Evolutionary conservation across 139 green algal species (phyloP), one percentile per base, ranked within the genome.

Genomic region (Chlorella sp.): DNA sequence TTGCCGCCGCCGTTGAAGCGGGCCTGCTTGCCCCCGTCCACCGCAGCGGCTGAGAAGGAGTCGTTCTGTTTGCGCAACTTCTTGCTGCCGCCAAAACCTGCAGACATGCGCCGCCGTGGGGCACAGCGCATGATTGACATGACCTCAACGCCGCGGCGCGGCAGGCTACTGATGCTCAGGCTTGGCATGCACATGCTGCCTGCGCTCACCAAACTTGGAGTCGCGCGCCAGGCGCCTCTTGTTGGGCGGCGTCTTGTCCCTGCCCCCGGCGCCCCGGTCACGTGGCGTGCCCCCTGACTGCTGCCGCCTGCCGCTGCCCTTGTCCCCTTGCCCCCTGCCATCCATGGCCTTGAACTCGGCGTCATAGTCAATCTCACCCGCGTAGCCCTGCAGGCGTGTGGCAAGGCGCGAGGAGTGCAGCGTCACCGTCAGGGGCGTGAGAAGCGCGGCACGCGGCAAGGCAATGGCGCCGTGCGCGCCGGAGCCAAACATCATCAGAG

Each of bases 21-120:
- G 63, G 80, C 81, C 31, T 67, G 62, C 10, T 73, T 78, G 83
- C 86, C 94, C n/a, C 72, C 69, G 42, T 84, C 76, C 90, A 96
- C 93, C 78, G 94, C 83, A 10, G 87, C 89, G 2, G 90, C 80
- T 1, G 83, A 92, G 33, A 74, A 78, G 0, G 91, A 89, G 69
- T 97, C 91, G 80, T 98, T 98, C 85, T 96, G 92, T 84, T 98
- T 98, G 31, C 73, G 70, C 63, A 89, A 36, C 6, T 83, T 70
- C 80, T 97, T 97, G 62, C 73, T 82, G 1, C 94, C 94, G 24
- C 94, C 93, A 84, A 96, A 97, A 20, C 92, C 90, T 88, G 80
- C 35, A 34, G 35, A 4, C 27, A 59, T n/a, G 4, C 10, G 34
- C 4, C 65, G 20, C 29, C 32, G 31, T 6, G 10, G 6, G 62